Conservation (phyloP, 129 eudicot species). For the Oenanthe sinensis region DNA sequence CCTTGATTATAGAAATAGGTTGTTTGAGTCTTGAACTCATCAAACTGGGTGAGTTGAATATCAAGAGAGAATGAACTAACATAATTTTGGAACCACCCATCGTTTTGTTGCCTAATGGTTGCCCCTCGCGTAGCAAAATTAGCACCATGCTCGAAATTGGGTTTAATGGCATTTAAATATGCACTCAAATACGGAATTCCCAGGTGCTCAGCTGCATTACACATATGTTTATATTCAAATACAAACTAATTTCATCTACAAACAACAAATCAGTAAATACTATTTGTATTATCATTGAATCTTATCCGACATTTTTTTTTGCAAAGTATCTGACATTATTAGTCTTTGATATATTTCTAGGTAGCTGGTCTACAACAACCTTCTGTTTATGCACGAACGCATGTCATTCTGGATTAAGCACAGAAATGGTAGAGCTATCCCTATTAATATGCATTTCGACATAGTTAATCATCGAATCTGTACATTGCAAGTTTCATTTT, state of each 20-base stretch:
- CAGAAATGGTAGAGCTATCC: too few relatives aligned
- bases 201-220: slow-evolving; percentile 39
- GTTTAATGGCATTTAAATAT: slow-evolving; percentile 40
- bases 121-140: slow-evolving; percentile 51
- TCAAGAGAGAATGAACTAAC: slow-evolving; percentile 43
- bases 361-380: too few relatives aligned
- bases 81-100: slow-evolving; percentile 22
- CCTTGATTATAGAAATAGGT: slow-evolving; percentile 34
- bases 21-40: slow-evolving; percentile 34
- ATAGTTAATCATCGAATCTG: too few relatives aligned
- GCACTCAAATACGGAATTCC: slow-evolving; percentile 49
- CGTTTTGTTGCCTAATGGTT: slow-evolving; percentile 35
- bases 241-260: neutral
- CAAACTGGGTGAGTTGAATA: slow-evolving; percentile 42
- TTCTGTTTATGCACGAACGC: too few relatives aligned
- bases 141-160: slow-evolving; percentile 43
- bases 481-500: too few relatives aligned
- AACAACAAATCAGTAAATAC: too few relatives aligned
- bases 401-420: too few relatives aligned
- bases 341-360: too few relatives aligned
- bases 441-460: too few relatives aligned
- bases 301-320: neutral
- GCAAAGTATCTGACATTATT: too few relatives aligned
- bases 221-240: neutral
- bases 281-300: too few relatives aligned